Evolutionary conservation across 345 rosid genomes (phyloP).

Genomic region (Brassica nigra): DNA sequence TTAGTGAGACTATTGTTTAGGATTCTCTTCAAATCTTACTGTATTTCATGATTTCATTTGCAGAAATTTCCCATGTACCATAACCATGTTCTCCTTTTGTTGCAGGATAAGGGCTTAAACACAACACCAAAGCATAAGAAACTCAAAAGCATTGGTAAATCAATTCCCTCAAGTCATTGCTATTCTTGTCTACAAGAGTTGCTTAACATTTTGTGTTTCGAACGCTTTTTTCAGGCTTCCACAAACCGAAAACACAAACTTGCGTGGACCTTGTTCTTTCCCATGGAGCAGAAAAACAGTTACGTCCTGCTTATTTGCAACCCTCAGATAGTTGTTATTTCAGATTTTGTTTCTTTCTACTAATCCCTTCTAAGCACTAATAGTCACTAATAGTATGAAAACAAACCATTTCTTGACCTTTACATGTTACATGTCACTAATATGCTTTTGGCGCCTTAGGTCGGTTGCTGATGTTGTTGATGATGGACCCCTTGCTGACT

Average conservation of each 20-base stretch:
- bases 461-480: conserved; percentile 57
- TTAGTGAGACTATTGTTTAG: conserved; percentile 52
- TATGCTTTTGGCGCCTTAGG: conserved; percentile 42
- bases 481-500: conserved; percentile 77
- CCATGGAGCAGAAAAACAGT: conserved; percentile 51
- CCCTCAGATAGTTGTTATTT: background rate
- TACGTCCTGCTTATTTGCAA: conserved; percentile 33
- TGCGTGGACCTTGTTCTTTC: conserved; percentile 44
- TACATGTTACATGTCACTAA: conserved; percentile 5
- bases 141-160: conserved; percentile 71
- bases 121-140: conserved; percentile 63
- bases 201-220: conserved; percentile 29
- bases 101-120: conserved; percentile 54
- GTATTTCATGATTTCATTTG: background rate
- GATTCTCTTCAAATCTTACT: conserved; percentile 33
- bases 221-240: conserved; percentile 51
- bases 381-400: conserved; percentile 15
- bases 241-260: conserved; percentile 48
- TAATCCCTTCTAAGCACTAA: background rate
- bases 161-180: background rate
- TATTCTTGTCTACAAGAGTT: conserved; percentile 11
- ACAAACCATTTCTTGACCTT: background rate
- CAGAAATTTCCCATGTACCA: background rate
- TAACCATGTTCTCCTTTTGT: conserved; percentile 21
- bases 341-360: background rate